These are phyloP conservation scores for Kingdonia uniflora DNA, from an alignment of 164 flowering plant species.

Conservation along the genomic window DNA sequence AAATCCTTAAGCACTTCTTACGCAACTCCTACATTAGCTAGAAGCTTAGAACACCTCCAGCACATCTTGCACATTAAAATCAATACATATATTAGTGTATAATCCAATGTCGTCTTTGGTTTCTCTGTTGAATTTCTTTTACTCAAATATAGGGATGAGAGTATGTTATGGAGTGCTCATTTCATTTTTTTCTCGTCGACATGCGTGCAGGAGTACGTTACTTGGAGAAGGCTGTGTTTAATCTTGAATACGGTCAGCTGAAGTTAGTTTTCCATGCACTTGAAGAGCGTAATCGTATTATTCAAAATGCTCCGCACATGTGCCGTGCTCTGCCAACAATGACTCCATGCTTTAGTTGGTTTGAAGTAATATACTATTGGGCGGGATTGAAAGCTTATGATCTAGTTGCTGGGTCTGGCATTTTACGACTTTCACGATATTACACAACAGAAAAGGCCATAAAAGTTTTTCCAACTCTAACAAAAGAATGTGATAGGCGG, in stretches of 20 bases:
- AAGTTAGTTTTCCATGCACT: slow-evolving; percentile 22
- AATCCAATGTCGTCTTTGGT: no score
- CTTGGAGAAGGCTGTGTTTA: slow-evolving; percentile 19
- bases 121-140: no score
- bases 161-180: no score
- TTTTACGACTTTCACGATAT: slow-evolving; percentile 13
- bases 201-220: slow-evolving; percentile 15
- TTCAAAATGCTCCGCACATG: slow-evolving; percentile 20
- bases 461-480: slow-evolving; percentile 11
- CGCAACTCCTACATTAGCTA: no score
- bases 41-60: no score
- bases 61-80: no score
- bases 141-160: no score
- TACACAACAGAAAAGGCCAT: slow-evolving; percentile 13
- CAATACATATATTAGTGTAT: no score
- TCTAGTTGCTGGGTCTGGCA: slow-evolving; percentile 16
- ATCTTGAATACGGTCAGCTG: slow-evolving; percentile 19
- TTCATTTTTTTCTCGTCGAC: no score
- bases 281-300: slow-evolving; percentile 18
- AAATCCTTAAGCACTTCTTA: no score
- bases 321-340: slow-evolving; percentile 16
- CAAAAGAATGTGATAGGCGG: slow-evolving; percentile 13
- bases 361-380: slow-evolving; percentile 21
- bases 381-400: slow-evolving; percentile 19
- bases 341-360: slow-evolving; percentile 22